phyloP scores from a whole-genome alignment of 2,329 filamentous ascomycete genomes.

The Graphilbum ipis-grandicollis region DNA sequence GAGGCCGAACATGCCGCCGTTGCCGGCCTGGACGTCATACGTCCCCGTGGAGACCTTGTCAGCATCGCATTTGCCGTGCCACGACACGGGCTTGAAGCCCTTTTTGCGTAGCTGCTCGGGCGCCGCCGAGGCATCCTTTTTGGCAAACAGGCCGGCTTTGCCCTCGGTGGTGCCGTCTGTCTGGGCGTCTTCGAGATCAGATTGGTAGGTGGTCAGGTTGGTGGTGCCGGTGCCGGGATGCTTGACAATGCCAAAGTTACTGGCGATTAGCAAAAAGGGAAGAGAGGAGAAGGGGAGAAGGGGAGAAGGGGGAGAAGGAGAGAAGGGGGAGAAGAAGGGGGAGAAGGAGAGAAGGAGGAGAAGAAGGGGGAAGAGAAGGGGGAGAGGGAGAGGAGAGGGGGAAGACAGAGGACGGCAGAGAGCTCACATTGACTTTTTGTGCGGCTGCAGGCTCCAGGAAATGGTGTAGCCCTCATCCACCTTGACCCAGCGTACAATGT shows the following conservation, averaged over 20 bases:
- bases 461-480: conserved; percentile 83
- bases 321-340: too few species aligned
- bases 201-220: conserved; percentile 23
- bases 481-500: conserved; percentile 93
- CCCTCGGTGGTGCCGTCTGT: conserved; percentile 22
- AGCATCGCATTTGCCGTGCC: conserved; percentile 90
- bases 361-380: too few species aligned
- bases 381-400: too few species aligned
- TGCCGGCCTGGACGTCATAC: conserved; percentile 55
- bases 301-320: too few species aligned
- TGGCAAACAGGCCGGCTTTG: conserved; percentile 29
- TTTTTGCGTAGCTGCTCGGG: conserved; percentile 47
- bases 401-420: too few species aligned
- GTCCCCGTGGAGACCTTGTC: conserved; percentile 88
- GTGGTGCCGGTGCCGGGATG: conserved; percentile 61
- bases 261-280: conserved; percentile 14
- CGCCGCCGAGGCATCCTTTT: conserved; percentile 41
- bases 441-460: conserved; percentile 92
- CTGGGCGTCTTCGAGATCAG: conserved; percentile 26
- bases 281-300: too few species aligned
- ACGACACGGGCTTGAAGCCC: conserved; percentile 55
- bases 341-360: too few species aligned
- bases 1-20: conserved; percentile 86
- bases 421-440: conserved; percentile 81
- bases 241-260: conserved; percentile 95